phyloP scores from a whole-genome alignment of 371 early-diverging fungal genomes.

The Funneliformis caledonium region DNA sequence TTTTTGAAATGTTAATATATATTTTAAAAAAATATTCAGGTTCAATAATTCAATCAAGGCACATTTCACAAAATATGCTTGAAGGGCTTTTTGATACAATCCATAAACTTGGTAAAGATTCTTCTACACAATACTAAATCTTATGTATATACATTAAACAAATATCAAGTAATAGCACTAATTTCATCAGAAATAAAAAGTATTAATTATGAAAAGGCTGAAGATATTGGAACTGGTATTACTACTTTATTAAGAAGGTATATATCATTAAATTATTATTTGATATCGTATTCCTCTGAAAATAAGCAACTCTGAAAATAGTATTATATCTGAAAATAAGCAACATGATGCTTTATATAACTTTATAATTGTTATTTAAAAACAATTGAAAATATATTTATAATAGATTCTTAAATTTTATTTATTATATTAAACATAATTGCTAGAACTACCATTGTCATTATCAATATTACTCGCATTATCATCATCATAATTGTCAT shows the following conservation, averaged over 20 bases:
- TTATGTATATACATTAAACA: neutral
- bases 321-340: no score
- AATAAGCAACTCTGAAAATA: no score
- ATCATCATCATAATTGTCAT: no score
- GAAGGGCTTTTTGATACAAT: neutral
- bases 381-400: no score
- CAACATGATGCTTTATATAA: no score
- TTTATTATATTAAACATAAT: no score
- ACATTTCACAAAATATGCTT: neutral
- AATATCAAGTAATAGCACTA: neutral
- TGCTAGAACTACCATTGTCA: no score
- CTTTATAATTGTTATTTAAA: no score
- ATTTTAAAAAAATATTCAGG: neutral
- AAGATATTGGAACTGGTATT: neutral
- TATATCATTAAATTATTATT: no score
- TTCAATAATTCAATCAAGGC: neutral
- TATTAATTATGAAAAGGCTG: neutral
- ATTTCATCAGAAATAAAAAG: constrained; percentile 12
- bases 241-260: neutral
- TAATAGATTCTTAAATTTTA: no score
- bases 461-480: no score
- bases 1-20: neutral
- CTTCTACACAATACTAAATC: constrained; percentile 1
- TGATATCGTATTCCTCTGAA: no score
- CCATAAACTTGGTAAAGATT: constrained; percentile 1